phyloP scores from a whole-genome alignment of 1,139 yeast genomes.

The Blastobotrys capitulatus region DNA sequence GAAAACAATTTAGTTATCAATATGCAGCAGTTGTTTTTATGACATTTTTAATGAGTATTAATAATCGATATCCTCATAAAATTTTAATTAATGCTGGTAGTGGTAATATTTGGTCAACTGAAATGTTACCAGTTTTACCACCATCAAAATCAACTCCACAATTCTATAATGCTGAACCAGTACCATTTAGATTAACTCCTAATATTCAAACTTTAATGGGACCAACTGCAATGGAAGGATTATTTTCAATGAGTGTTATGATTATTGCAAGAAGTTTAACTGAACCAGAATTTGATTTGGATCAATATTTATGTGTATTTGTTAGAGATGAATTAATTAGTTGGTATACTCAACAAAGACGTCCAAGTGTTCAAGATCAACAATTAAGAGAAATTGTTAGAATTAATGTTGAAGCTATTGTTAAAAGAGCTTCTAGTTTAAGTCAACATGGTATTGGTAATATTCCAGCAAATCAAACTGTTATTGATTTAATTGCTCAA shows the following conservation, averaged over 20 bases:
- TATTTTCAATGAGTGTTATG: constrained; percentile 79
- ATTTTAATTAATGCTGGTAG: constrained; percentile 74
- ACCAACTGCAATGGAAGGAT: constrained; percentile 86
- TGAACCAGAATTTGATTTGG: constrained; percentile 78
- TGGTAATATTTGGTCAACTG: constrained; percentile 91
- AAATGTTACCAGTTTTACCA: constrained; percentile 70
- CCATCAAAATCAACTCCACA: constrained; percentile 70
- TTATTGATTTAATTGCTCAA: constrained; percentile 84
- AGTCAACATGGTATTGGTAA: constrained; percentile 75
- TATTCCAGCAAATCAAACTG: constrained; percentile 85
- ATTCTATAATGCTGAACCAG: constrained; percentile 89
- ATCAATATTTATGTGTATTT: constrained; percentile 78
- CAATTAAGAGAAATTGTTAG: constrained; percentile 84
- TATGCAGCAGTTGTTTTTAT: constrained; percentile 93
- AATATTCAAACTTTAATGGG: constrained; percentile 92
- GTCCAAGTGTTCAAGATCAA: constrained; percentile 64
- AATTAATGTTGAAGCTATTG: constrained; percentile 79
- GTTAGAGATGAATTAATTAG: constrained; percentile 93
- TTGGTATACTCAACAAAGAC: constrained; percentile 79
- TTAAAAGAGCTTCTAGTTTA: constrained; percentile 55
- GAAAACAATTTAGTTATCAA: constrained; percentile 91
- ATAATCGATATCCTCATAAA: constrained; percentile 90
- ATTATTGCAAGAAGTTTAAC: constrained; percentile 82
- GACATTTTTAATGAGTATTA: constrained; percentile 92
- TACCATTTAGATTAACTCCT: constrained; percentile 95